Conservation (phyloP, 805 yeast species). For the Metschnikowia amazonensis region DNA sequence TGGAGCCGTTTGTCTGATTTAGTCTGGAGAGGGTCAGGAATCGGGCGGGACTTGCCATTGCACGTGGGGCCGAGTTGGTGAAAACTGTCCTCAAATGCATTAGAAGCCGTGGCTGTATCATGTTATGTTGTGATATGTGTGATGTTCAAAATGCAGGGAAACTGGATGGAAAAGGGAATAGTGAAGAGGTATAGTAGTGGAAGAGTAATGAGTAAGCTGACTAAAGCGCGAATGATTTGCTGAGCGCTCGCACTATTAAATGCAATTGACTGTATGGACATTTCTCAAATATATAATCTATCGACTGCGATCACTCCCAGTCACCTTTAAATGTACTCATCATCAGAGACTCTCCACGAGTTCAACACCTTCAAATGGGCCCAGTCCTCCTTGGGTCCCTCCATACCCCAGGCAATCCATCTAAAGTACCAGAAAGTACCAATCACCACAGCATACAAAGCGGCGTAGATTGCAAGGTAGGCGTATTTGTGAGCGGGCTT, state of each 20-base stretch:
- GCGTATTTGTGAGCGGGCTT: constrained; percentile 7
- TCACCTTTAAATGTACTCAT: constrained; percentile 24
- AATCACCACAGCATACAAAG: constrained; percentile 47
- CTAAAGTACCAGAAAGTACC: constrained; percentile 58
- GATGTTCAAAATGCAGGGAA: background rate
- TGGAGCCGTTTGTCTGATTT: constrained; percentile 5
- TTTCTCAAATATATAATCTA: background rate
- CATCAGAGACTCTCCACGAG: constrained; percentile 42
- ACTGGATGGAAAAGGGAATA: background rate
- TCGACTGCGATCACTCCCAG: background rate
- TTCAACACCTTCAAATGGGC: constrained; percentile 36
- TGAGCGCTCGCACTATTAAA: constrained; percentile 1
- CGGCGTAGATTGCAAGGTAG: constrained; percentile 35
- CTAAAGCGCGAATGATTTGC: constrained; percentile 4
- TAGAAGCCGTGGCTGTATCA: background rate
- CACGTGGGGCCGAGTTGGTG: background rate
- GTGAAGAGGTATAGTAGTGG: background rate
- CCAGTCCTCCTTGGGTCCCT: constrained; percentile 40
- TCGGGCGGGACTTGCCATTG: background rate
- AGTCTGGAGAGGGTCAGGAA: constrained; percentile 1
- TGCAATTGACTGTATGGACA: background rate
- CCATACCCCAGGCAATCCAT: constrained; percentile 82
- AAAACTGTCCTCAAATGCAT: background rate
- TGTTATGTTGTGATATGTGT: background rate
- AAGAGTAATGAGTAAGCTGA: background rate